A percentile compares a stretch with the other conserved stretches of the same genome.
Conservation (phyloP, 2,329 filamentous ascomycete species). For the Penicillium glabrum region DNA sequence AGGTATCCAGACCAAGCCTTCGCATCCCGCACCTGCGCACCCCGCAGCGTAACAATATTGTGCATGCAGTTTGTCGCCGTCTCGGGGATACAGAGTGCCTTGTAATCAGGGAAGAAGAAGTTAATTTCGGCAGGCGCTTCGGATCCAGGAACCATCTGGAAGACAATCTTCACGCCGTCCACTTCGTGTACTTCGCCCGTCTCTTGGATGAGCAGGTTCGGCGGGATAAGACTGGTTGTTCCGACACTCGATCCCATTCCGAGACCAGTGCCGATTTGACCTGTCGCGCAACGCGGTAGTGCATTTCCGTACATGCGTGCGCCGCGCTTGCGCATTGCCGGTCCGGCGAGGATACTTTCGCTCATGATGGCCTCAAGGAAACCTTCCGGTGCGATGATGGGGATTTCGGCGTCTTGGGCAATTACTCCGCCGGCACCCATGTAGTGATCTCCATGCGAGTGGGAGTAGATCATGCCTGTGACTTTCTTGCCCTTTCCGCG, state of each 20-base stretch:
- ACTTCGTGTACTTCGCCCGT: constrained; percentile 33
- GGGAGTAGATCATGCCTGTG: constrained; percentile 42
- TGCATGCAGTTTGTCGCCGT: constrained; percentile 43
- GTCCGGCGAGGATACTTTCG: constrained; percentile 43
- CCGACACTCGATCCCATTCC: constrained; percentile 35
- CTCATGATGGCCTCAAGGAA: constrained; percentile 41
- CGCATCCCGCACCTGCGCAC: constrained; percentile 44
- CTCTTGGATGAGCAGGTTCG: constrained; percentile 31
- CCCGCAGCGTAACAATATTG: constrained; percentile 45
- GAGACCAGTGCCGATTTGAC: constrained; percentile 39
- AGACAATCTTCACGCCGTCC: constrained; percentile 40
- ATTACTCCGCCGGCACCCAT: constrained; percentile 28
- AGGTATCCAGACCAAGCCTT: constrained; percentile 42
- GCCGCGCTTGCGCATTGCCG: constrained; percentile 39
- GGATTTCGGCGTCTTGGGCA: background rate
- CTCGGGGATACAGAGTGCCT: constrained; percentile 42
- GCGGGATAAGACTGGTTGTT: constrained; percentile 34
- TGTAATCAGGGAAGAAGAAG: constrained; percentile 40
- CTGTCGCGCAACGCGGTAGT: constrained; percentile 27
- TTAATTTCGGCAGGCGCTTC: constrained; percentile 48
- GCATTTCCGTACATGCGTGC: constrained; percentile 43
- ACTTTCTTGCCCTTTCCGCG: constrained; percentile 20
- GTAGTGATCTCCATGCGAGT: constrained; percentile 44
- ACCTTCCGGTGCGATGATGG: constrained; percentile 28
- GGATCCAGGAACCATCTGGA: constrained; percentile 44